A percentile compares a stretch with the other conserved stretches of the same genome.
Conservation (phyloP, 768 basidiomycete genomes). For the Chalciporus pseudorubinellus region DNA sequence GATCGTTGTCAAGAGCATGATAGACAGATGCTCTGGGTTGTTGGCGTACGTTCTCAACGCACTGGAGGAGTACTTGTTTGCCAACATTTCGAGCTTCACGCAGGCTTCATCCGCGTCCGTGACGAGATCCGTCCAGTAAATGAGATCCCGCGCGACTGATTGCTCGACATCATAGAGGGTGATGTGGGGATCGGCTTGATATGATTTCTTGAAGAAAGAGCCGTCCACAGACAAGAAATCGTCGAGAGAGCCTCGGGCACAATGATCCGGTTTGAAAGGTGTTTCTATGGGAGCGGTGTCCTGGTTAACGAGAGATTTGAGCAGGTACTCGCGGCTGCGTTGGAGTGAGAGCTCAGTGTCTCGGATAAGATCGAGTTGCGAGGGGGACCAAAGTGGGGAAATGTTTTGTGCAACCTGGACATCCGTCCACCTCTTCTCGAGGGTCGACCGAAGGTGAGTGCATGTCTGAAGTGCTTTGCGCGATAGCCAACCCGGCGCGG, state of each 20-base stretch:
- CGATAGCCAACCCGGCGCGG: not conserved
- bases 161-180: slow-evolving; percentile 36
- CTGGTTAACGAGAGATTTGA: slow-evolving; percentile 9
- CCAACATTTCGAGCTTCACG: slow-evolving; percentile 15
- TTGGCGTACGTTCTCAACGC: slow-evolving; percentile 25
- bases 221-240: slow-evolving; percentile 6
- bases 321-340: slow-evolving; percentile 28
- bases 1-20: slow-evolving; percentile 36
- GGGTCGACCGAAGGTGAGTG: not conserved
- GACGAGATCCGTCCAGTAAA: slow-evolving; percentile 29
- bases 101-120: not conserved
- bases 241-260: not conserved
- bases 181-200: slow-evolving; percentile 5
- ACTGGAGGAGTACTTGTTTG: slow-evolving; percentile 21
- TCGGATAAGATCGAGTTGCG: slow-evolving; percentile 19
- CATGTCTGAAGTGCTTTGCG: not conserved
- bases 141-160: slow-evolving; percentile 27
- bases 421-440: not conserved
- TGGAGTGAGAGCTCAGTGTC: slow-evolving; percentile 36
- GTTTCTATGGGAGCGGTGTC: not conserved
- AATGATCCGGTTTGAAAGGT: not conserved
- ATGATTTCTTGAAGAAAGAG: slow-evolving; percentile 1
- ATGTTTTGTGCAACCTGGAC: not conserved
- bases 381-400: slow-evolving; percentile 30
- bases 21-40: slow-evolving; percentile 38